Base-by-base conservation (phyloP, 176 grass and related monocot genomes). In the Juncus effusus region DNA sequence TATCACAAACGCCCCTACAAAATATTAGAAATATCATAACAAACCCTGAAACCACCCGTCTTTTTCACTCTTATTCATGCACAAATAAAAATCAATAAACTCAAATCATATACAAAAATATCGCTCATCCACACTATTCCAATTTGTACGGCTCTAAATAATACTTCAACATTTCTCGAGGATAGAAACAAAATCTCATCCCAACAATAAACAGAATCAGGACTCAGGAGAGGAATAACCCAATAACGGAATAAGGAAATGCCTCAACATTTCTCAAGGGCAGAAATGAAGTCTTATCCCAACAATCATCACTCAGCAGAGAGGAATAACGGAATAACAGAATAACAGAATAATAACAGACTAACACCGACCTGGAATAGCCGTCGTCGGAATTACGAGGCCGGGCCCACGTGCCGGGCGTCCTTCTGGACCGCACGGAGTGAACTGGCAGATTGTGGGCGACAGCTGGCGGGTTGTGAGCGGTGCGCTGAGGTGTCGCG, bases 341-440 rank as follows among this genome's bases (percentile, higher is more conserved):
- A 28, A 28, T 28, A 28, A 28, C n/a, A n/a, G n/a, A n/a, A n/a
- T n/a, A n/a, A n/a, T n/a, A 3, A 59, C 38, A 38, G 4, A 3
- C 11, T 77, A 9, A 9, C 13, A 53, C 75, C 45, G 63, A 90
- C 90, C 90, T 95, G 64, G 81, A 90, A 79, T 90, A 95, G 6
- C 90, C 86, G 74, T 95, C 90, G 63, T 95, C 90, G 57, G 90
- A 87, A 74, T 71, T 82, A 35, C 83, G 76, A 76, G 86, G 80
- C 63, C 81, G 85, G 42, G 86, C 90, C 90, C 90, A 90, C 71
- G 90, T 87, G 52, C 79, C 78, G 79, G 56, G 77, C 16, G 61
- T 49, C 28, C 80, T 47, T 65, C 78, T 84, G 13, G 90, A 95
- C 82, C 86, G 86, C 81, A 90, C 75, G 56, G 90, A 95, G 14